These are phyloP conservation scores for Scytalidium sp. DNA, from an alignment of 2,329 filamentous ascomycete genomes.

Conservation along the genomic window DNA sequence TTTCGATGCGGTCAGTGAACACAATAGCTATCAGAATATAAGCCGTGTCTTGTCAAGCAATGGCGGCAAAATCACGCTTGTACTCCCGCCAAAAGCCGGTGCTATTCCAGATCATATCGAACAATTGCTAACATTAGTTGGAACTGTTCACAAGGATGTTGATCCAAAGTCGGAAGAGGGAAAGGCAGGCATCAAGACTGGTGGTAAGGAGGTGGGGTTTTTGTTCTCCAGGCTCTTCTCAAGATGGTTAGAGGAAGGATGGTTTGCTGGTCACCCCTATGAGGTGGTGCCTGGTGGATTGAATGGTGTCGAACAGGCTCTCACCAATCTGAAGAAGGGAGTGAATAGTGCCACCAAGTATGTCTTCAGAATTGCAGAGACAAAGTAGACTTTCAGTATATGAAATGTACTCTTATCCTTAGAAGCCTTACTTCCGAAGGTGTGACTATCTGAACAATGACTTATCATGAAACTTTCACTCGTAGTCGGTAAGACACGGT, in stretches of 20 bases:
- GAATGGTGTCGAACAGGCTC: conserved; percentile 43
- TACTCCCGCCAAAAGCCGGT: conserved; percentile 39
- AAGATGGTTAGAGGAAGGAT: conserved; percentile 45
- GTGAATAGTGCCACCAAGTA: conserved; percentile 64
- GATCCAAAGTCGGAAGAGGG: conserved; percentile 7
- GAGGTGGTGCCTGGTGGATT: conserved; percentile 50
- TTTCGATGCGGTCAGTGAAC: conserved; percentile 24
- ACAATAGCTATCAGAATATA: conserved; percentile 24
- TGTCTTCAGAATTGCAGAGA: conserved; percentile 43
- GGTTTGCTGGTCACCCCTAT: conserved; percentile 45
- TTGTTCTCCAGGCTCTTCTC: conserved; percentile 21
- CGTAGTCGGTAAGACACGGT: too few species aligned
- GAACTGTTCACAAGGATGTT: conserved; percentile 15
- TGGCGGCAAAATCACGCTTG: conserved; percentile 32
- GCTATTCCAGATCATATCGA: conserved; percentile 24
- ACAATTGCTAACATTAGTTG: conserved; percentile 16
- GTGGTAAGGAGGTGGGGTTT: conserved; percentile 22
- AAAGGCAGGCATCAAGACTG: conserved; percentile 17
- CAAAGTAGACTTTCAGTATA: conserved; percentile 10
- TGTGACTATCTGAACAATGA: too few species aligned
- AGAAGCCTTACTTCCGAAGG: too few species aligned
- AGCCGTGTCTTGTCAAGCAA: conserved; percentile 19
- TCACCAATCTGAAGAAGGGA: conserved; percentile 55
- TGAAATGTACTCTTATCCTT: too few species aligned
- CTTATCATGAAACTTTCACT: too few species aligned